phyloP scores from a whole-genome alignment of 345 rosid genomes.

The Chamaenerion angustifolium region DNA sequence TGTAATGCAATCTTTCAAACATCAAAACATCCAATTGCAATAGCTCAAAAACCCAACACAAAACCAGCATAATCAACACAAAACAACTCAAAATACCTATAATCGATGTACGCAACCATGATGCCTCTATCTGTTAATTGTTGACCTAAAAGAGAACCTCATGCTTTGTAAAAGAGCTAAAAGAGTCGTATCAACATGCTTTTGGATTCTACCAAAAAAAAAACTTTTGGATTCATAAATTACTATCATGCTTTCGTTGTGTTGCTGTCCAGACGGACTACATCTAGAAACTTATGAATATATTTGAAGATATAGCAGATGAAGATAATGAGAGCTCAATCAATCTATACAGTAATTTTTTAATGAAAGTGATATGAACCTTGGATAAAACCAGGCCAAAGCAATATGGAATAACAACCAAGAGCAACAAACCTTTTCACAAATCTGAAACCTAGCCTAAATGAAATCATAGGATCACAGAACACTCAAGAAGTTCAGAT shows the following conservation, averaged over 20 bases:
- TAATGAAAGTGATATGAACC: constrained; percentile 24
- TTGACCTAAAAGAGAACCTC: constrained; percentile 96
- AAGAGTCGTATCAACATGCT: no score
- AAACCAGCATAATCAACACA: no score
- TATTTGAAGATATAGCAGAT: constrained; percentile 9
- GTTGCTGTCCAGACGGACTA: no score
- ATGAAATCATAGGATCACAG: constrained; percentile 30
- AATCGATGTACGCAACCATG: constrained; percentile 92
- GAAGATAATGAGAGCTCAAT: background rate
- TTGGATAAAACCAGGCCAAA: constrained; percentile 92
- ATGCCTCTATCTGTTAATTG: constrained; percentile 86
- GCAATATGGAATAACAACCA: constrained; percentile 73
- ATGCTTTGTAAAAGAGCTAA: constrained; percentile 42
- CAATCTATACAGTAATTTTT: background rate
- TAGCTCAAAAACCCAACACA: no score
- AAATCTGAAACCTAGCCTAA: constrained; percentile 98
- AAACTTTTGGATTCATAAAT: no score
- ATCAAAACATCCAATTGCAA: no score
- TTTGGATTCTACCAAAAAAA: no score
- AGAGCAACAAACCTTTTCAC: constrained; percentile 76
- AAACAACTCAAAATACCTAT: constrained; percentile 67
- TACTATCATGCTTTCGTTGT: no score
- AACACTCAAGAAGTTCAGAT: constrained; percentile 6
- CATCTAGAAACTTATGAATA: no score
- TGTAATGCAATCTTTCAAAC: no score